Evolutionary conservation across 176 grass and related monocot species (phyloP), one percentile per base, ranked within the genome.

Genomic region (Triticum turgidum): DNA sequence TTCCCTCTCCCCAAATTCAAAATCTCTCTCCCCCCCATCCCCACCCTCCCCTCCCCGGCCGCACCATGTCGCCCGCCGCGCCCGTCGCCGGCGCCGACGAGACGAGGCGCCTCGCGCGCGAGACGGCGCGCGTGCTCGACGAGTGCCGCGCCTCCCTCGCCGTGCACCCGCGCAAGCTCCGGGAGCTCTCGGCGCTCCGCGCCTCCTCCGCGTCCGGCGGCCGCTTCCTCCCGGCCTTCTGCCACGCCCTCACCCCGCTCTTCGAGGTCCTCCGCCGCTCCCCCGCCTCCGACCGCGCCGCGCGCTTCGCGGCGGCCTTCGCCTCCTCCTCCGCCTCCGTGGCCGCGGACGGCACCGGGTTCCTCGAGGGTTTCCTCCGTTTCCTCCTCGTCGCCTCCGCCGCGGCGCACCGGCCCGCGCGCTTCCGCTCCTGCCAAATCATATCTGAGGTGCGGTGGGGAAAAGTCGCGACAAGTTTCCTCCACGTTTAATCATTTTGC

Each of bases 301-400:
- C 91, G 2, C 90, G 93, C 64, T 98, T 98, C 85, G 80, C 65
- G 2, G 88, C 88, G 1, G 79, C 79, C 34, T 98, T 96, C 69
- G 86, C 88, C 30, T 84, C 95, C 59, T 67, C 89, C 17, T 79
- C 87, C 52, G 88, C 87, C 71, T 78, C 67, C 73, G 68, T 24
- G 4, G 29, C 18, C 61, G 80, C 59, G 3, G 51, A 77, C 6
- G 61, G 41, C 14, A 82, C 83, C 54, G 84, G 76, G 56, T 98
- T 98, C 84, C 79, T 98, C 39, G 96, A 94, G 77, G 93, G 88
- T 18, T 98, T 94, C 69, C 88, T 98, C 58, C 78, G 90, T 6
- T 89, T 94, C 83, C 93, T 98, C 86, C 69, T 92, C 44, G 32
- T 14, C 22, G 93, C 82, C 58, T 89, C 93, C 69, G 80, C 44